These are phyloP conservation scores for Globisporangium nagaii DNA, from an alignment of 352 stramenopile species.

Conservation along the genomic window DNA sequence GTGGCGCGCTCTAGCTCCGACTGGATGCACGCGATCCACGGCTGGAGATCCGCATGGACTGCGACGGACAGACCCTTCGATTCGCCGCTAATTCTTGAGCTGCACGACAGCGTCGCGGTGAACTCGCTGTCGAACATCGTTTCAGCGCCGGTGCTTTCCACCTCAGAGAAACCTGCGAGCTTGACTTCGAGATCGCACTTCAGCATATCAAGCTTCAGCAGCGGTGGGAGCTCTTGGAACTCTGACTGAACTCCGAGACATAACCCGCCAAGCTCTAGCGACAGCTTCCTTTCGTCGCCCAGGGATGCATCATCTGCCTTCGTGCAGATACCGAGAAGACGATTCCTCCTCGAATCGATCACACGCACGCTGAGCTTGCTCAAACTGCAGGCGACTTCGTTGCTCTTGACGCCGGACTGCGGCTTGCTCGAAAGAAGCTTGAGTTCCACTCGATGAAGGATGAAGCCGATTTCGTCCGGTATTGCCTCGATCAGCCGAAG, in stretches of 20 bases:
- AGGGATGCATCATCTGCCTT: neutral
- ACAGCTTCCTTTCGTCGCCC: slow-evolving; percentile 2
- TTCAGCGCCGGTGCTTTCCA: neutral
- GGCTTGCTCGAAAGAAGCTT: neutral
- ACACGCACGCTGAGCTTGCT: slow-evolving; percentile 1
- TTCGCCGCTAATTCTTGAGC: slow-evolving; percentile 8
- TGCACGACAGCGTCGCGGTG: neutral
- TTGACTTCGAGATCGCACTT: slow-evolving; percentile 13
- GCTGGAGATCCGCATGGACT: neutral
- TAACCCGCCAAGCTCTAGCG: neutral
- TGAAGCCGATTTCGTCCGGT: slow-evolving; percentile 1
- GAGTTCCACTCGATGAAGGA: slow-evolving; percentile 8
- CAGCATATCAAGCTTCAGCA: slow-evolving; percentile 1
- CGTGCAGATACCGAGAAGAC: neutral
- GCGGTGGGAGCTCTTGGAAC: neutral
- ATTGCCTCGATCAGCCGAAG: slow-evolving; percentile 5
- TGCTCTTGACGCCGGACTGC: neutral
- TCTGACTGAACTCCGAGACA: neutral
- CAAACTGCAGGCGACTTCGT: neutral
- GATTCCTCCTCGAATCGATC: neutral
- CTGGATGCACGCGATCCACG: slow-evolving; percentile 15
- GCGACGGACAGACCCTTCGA: neutral
- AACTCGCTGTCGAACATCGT: neutral
- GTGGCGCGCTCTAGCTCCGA: neutral
- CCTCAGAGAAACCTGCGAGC: neutral